Base-by-base conservation (phyloP, 202 grass and related monocot genomes). In the Digitaria exilis region DNA sequence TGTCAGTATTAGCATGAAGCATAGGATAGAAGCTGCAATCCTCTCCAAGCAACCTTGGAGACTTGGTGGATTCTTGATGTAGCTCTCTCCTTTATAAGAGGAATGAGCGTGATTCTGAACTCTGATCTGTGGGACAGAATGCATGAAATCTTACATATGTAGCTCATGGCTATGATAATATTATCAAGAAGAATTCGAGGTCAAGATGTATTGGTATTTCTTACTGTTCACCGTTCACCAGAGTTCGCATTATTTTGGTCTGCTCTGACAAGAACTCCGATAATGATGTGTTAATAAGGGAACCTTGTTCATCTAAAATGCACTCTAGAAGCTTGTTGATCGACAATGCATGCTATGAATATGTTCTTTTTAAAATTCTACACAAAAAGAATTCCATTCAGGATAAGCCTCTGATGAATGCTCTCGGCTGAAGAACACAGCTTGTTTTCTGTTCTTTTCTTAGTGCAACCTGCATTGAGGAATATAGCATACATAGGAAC, bases 91-190 rank as follows among this genome's bases (percentile, higher is more conserved):
- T 26, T 26, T 52, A 29, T 4, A 73, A 3, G 21, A 12, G 16
- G 8, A 79, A 37, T 21, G 16, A 69, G 12, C 37, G 55, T 7
- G n/a, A 14, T 35, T 63, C 42, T 64, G 29, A 61, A 46, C 39
- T 30, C 30, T n/a, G 61, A 60, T 60, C 41, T n/a, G 25, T 59
- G 51, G 28, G 15, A n/a, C 49, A 78, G 18, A 71, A 68, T 15
- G 50, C 68, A 37, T 16, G 42, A 73, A 85, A 11, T 70, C 60
- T 55, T 57, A 82, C 48, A 73, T 61, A 56, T 67, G 72, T 43
- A 75, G 54, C 77, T 46, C 55, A 9, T 58, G 22, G 9, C 55
- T 58, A 58, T 25, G 3, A 58, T 10, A 13, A 3, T 14, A 1
- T 3, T 16, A 15, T 13, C 1, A 51, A 51, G 6, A 13, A 14